phyloP scores from a whole-genome alignment of 352 stramenopile genomes.

The Phytophthora pinifolia region DNA sequence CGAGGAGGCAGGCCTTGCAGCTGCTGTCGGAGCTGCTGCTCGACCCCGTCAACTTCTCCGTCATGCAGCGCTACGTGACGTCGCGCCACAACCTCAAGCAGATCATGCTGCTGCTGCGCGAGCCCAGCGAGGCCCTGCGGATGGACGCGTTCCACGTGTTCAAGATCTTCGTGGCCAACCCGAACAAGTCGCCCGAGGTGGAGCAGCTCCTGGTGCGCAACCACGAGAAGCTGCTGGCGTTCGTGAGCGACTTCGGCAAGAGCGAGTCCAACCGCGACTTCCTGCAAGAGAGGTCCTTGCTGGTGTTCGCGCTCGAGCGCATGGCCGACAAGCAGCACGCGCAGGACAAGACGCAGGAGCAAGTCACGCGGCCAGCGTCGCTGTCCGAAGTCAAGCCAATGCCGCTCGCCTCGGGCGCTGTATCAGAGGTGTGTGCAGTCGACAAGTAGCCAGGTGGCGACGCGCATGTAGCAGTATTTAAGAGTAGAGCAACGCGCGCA shows the following conservation, averaged over 20 bases:
- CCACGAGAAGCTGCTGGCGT: slow-evolving; percentile 73
- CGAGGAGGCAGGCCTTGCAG: slow-evolving; percentile 69
- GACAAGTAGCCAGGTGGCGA: too few relatives aligned
- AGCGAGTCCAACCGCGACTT: slow-evolving; percentile 74
- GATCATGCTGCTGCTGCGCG: slow-evolving; percentile 74
- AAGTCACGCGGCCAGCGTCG: slow-evolving; percentile 38
- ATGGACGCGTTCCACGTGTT: slow-evolving; percentile 89
- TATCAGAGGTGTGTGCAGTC: slow-evolving; percentile 40
- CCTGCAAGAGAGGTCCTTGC: slow-evolving; percentile 67
- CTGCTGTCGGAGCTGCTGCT: slow-evolving; percentile 74
- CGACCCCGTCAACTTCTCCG: slow-evolving; percentile 70
- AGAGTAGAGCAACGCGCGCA: too few relatives aligned
- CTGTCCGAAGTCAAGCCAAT: slow-evolving; percentile 40
- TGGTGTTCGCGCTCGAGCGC: slow-evolving; percentile 70
- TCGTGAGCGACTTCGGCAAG: slow-evolving; percentile 78
- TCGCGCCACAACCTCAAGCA: slow-evolving; percentile 72
- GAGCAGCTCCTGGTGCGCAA: slow-evolving; percentile 75
- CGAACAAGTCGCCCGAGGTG: slow-evolving; percentile 75
- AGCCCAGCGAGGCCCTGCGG: slow-evolving; percentile 71
- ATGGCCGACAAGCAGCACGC: slow-evolving; percentile 46
- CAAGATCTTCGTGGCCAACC: slow-evolving; percentile 89
- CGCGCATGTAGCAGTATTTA: too few relatives aligned
- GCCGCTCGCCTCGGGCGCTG: slow-evolving; percentile 27
- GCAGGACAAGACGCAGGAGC: slow-evolving; percentile 23
- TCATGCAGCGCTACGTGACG: slow-evolving; percentile 80